Conservation (phyloP, 108 stramenopile genomes). For the Parmales sp. region DNA sequence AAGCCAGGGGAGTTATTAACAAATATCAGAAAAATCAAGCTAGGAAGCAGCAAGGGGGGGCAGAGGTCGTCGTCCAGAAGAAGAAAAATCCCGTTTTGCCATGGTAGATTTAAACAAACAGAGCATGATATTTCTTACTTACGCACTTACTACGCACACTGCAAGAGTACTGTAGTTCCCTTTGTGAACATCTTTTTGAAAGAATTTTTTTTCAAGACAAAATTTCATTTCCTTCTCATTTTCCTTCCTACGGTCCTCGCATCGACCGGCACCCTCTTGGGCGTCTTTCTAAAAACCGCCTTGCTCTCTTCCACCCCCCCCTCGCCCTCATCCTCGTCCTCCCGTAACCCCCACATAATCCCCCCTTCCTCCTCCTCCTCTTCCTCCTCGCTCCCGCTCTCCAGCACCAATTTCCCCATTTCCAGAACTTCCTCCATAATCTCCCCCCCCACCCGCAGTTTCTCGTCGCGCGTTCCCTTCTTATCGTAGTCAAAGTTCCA, state of each 20-base stretch:
- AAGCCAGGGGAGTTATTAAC: no score
- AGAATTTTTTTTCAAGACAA: background rate
- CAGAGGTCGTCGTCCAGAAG: no score
- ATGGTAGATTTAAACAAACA: no score
- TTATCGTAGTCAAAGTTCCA: background rate
- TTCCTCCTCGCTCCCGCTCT: background rate
- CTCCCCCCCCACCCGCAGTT: background rate
- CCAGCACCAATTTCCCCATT: background rate
- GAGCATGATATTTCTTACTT: no score
- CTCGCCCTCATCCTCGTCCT: background rate
- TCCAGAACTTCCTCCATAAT: slow-evolving; percentile 3
- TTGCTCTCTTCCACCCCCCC: background rate
- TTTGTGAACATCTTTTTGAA: no score
- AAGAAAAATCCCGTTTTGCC: no score
- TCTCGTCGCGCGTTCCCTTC: background rate
- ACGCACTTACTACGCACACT: no score
- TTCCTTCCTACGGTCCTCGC: background rate
- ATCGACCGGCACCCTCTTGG: background rate
- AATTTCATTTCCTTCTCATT: background rate
- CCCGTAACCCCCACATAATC: background rate
- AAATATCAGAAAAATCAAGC: no score
- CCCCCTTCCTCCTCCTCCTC: background rate
- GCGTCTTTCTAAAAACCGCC: background rate
- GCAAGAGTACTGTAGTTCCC: no score
- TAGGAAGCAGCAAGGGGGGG: no score